A percentile compares a stretch with the other conserved stretches of the same genome.
These are phyloP conservation scores for Phaeophleospora eucalypticola DNA, from an alignment of 2,329 filamentous ascomycete genomes.

Conservation along the genomic window DNA sequence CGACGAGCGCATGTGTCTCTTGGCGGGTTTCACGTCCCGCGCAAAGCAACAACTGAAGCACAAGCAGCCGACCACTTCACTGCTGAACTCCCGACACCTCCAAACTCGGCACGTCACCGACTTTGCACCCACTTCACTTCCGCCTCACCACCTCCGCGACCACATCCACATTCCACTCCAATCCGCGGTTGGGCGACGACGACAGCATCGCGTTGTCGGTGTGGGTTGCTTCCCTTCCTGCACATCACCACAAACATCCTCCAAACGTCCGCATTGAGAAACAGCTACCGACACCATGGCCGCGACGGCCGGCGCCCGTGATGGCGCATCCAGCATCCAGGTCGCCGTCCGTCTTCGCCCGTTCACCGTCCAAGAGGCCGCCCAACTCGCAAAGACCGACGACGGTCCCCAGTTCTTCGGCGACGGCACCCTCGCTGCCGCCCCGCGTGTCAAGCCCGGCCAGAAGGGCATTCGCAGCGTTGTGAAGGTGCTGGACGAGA, in stretches of 20 bases:
- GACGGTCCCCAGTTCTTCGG: slow-evolving; percentile 91
- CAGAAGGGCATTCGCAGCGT: slow-evolving; percentile 85
- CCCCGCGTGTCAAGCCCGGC: slow-evolving; percentile 76
- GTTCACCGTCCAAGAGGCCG: slow-evolving; percentile 84
- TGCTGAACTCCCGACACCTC: no score
- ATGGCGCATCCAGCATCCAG: slow-evolving; percentile 41
- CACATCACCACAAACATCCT: not conserved
- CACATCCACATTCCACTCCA: no score
- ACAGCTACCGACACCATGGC: not conserved
- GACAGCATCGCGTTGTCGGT: not conserved
- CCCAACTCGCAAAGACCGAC: slow-evolving; percentile 75
- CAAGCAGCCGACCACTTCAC: no score
- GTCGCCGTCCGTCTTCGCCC: slow-evolving; percentile 59
- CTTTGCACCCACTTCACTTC: no score
- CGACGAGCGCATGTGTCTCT: no score
- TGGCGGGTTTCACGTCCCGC: no score
- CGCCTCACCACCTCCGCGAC: no score
- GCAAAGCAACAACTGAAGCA: no score
- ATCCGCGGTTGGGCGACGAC: no score
- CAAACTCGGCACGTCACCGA: no score
- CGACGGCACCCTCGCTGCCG: slow-evolving; percentile 88
- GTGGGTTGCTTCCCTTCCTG: not conserved
- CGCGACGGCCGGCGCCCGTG: slow-evolving; percentile 1
- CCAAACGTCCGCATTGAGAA: not conserved
- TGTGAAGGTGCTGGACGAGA: slow-evolving; percentile 93